phyloP scores from a whole-genome alignment of 805 yeast genomes.

The Cyberlindnera xylosilytica region DNA sequence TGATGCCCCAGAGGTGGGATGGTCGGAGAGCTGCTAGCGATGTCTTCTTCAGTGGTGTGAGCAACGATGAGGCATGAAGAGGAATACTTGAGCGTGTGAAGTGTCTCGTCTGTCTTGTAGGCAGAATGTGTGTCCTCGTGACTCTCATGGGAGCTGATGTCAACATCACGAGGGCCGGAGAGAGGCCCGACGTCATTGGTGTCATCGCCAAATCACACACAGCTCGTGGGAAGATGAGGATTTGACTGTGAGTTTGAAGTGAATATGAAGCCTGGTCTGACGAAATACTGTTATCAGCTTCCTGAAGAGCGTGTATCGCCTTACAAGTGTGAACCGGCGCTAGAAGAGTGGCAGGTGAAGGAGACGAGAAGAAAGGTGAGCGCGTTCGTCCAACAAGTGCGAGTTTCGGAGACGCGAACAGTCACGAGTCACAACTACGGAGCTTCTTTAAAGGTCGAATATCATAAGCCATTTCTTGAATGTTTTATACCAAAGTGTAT shows the following conservation, averaged over 20 bases:
- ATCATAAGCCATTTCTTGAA: constrained; percentile 1
- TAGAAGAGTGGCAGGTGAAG: too few species aligned
- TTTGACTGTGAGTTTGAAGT: too few species aligned
- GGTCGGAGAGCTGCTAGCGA: not conserved
- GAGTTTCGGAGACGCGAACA: constrained; percentile 1
- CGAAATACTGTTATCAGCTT: too few species aligned
- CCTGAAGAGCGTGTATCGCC: too few species aligned
- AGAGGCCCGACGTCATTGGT: not conserved
- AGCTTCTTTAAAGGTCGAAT: not conserved
- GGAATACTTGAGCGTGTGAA: not conserved
- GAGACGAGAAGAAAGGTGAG: not conserved
- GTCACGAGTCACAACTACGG: not conserved
- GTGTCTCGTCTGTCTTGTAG: not conserved
- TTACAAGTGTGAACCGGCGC: too few species aligned
- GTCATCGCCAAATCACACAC: not conserved
- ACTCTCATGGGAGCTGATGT: not conserved
- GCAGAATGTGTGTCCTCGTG: not conserved
- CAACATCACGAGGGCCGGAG: not conserved
- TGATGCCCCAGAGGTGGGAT: not conserved
- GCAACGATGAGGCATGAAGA: not conserved
- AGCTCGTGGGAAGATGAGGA: not conserved
- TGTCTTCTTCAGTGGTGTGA: too few species aligned
- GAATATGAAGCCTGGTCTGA: too few species aligned
- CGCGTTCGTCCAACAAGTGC: not conserved
- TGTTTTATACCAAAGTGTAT: constrained; percentile 1